These are phyloP conservation scores for Talaromyces liani DNA, from an alignment of 495 filamentous ascomycete genomes.

Conservation along the genomic window DNA sequence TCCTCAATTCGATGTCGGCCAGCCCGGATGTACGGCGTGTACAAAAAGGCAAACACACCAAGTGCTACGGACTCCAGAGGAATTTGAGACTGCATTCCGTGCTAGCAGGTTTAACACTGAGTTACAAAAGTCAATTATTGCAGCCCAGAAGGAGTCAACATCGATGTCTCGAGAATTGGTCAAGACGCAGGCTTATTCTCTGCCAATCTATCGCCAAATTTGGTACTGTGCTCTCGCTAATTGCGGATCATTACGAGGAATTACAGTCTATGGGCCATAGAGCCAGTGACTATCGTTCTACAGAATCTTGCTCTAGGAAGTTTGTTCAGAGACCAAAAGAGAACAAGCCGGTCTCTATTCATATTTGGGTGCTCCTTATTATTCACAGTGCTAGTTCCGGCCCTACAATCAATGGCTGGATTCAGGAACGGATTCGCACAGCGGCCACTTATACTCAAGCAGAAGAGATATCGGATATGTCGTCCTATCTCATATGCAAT, in stretches of 20 bases:
- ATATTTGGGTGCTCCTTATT: slow-evolving; percentile 4
- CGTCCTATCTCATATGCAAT: slow-evolving; percentile 12
- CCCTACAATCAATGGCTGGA: slow-evolving; percentile 12
- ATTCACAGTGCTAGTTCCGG: slow-evolving; percentile 10
- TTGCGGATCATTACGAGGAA: slow-evolving; percentile 18
- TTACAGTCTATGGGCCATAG: slow-evolving; percentile 14
- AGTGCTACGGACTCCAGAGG: slow-evolving; percentile 63
- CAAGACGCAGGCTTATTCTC: slow-evolving; percentile 20
- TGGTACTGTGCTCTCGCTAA: slow-evolving; percentile 46
- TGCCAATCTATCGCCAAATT: slow-evolving; percentile 50
- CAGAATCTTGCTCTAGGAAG: slow-evolving; percentile 20
- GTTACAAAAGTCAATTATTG: slow-evolving; percentile 21
- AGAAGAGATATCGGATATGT: slow-evolving; percentile 12
- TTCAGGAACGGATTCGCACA: slow-evolving; percentile 14
- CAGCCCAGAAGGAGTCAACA: background rate
- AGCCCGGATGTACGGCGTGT: slow-evolving; percentile 52
- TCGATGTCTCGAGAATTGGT: background rate
- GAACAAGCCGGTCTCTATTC: background rate
- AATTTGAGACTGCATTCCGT: slow-evolving; percentile 59
- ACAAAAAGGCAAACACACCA: slow-evolving; percentile 49
- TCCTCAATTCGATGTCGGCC: slow-evolving; percentile 69
- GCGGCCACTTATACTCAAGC: slow-evolving; percentile 13
- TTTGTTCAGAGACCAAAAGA: slow-evolving; percentile 18
- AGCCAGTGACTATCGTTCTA: slow-evolving; percentile 14
- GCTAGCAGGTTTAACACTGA: slow-evolving; percentile 43